Evolutionary conservation across 768 basidiomycete species (phyloP).

Genomic region (Boletus tomentosulus): DNA sequence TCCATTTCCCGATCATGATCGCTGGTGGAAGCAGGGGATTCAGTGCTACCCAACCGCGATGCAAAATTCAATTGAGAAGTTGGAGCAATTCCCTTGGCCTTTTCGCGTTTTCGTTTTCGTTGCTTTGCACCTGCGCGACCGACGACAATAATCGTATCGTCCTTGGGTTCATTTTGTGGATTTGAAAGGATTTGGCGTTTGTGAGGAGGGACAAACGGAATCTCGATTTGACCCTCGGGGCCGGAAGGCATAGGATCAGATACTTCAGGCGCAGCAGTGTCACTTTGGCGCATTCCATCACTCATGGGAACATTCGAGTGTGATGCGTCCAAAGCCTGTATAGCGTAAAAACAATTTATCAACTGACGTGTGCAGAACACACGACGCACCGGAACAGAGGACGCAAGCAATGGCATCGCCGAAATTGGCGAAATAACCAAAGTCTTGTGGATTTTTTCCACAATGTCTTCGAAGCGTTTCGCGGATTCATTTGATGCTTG

Average conservation of each 20-base stretch:
- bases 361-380: slow-evolving; percentile 1
- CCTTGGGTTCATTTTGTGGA: slow-evolving; percentile 26
- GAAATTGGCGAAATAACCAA: slow-evolving; percentile 56
- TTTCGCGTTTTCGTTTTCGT: slow-evolving; percentile 46
- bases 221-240: slow-evolving; percentile 54
- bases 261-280: neutral
- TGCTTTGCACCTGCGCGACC: slow-evolving; percentile 64
- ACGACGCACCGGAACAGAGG: slow-evolving; percentile 15
- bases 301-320: neutral
- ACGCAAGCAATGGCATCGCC: slow-evolving; percentile 28
- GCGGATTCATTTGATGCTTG: slow-evolving; percentile 7
- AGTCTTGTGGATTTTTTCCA: slow-evolving; percentile 63
- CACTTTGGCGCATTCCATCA: neutral
- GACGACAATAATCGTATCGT: slow-evolving; percentile 70
- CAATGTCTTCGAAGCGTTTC: slow-evolving; percentile 47
- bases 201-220: slow-evolving; percentile 72
- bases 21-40: neutral
- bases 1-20: slow-evolving; percentile 30
- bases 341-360: slow-evolving; percentile 3
- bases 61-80: slow-evolving; percentile 1
- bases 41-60: slow-evolving; percentile 2
- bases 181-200: slow-evolving; percentile 39
- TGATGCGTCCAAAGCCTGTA: slow-evolving; percentile 2
- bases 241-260: slow-evolving; percentile 22
- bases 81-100: slow-evolving; percentile 6